Percentiles rank a stretch among this genome's conserved stretches.
phyloP scores from a whole-genome alignment of 495 filamentous ascomycete species.

The Sordaria brevicollis region DNA sequence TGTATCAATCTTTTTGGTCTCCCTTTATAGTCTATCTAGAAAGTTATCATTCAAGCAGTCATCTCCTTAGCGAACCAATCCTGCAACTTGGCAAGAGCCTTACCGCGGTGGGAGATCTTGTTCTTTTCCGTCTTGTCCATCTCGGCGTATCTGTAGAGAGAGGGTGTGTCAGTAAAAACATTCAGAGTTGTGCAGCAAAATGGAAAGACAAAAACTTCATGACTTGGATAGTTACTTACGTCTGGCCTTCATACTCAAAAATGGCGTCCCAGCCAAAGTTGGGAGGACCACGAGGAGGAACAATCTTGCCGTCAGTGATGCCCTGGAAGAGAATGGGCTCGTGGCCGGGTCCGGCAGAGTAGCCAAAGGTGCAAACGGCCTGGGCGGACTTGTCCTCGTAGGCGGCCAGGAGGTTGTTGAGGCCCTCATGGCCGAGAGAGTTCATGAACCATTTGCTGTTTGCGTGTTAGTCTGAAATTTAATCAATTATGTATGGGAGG shows the following conservation, averaged over 20 bases:
- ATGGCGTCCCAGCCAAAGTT: constrained; percentile 94
- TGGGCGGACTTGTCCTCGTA: constrained; percentile 85
- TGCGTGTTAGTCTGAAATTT: background rate
- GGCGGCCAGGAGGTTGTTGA: constrained; percentile 84
- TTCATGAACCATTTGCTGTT: constrained; percentile 89
- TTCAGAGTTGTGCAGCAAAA: background rate
- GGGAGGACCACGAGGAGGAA: constrained; percentile 60
- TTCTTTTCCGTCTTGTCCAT: constrained; percentile 95
- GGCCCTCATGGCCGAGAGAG: constrained; percentile 64
- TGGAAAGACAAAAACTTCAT: background rate
- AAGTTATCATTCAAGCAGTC: constrained; percentile 7
- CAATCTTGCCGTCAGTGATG: constrained; percentile 63
- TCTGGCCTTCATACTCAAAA: constrained; percentile 89
- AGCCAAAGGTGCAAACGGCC: constrained; percentile 94
- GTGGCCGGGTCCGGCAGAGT: constrained; percentile 72
- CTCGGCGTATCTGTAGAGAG: constrained; percentile 63
- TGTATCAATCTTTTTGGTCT: background rate
- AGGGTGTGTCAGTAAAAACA: background rate
- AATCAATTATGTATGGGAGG: background rate
- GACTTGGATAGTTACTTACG: constrained; percentile 39
- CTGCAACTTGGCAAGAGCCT: constrained; percentile 75
- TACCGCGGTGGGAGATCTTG: constrained; percentile 78
- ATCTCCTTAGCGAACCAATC: constrained; percentile 59
- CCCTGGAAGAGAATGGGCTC: constrained; percentile 90
- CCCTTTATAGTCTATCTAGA: background rate